Conservation (phyloP, 2,329 filamentous ascomycete species). For the Scytalidium sp. region DNA sequence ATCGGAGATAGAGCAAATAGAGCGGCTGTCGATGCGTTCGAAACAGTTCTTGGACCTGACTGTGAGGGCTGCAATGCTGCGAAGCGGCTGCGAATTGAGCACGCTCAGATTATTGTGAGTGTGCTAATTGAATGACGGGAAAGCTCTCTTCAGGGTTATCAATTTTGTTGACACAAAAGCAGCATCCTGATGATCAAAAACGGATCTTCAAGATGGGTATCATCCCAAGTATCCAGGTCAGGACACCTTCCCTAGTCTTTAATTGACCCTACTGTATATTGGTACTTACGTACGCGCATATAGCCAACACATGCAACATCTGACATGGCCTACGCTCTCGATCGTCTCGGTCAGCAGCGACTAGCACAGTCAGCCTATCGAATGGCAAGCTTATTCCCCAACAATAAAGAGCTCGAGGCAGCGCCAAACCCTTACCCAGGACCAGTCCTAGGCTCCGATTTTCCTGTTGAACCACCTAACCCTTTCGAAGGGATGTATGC, state of each 20-base stretch:
- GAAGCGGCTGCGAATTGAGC: conserved; percentile 65
- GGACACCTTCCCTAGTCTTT: neutral
- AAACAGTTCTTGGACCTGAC: conserved; percentile 49
- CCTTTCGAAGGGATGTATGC: conserved; percentile 69
- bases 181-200: conserved; percentile 58
- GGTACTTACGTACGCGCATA: too few relatives aligned
- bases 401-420: neutral
- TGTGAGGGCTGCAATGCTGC: conserved; percentile 54
- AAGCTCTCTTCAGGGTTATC: too few relatives aligned
- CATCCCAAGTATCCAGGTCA: conserved; percentile 60
- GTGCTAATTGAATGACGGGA: too few relatives aligned
- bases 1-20: conserved; percentile 70
- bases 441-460: conserved; percentile 65
- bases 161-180: conserved; percentile 5
- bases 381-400: conserved; percentile 58
- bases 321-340: conserved; percentile 65
- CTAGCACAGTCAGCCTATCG: conserved; percentile 58
- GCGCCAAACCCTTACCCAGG: conserved; percentile 16
- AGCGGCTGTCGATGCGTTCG: conserved; percentile 60
- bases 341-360: conserved; percentile 54
- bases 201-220: conserved; percentile 58
- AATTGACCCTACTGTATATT: too few relatives aligned
- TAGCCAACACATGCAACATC: conserved; percentile 67
- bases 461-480: conserved; percentile 67
- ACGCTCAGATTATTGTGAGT: conserved; percentile 60